Conservation (phyloP, 108 stramenopile species). For the Skeletonema menzelii region DNA sequence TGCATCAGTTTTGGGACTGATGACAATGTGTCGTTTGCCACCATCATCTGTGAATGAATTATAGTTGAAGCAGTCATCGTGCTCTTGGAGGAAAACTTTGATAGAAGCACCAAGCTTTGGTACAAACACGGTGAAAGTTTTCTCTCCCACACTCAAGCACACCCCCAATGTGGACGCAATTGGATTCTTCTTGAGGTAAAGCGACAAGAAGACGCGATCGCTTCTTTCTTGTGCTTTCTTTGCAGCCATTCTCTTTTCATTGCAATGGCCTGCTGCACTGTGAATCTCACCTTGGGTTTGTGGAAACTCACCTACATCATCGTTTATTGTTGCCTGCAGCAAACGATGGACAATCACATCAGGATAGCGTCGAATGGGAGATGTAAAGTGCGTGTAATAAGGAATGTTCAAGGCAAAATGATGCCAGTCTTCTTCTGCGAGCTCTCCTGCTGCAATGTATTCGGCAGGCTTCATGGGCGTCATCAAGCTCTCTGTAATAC, state of each 20-base stretch:
- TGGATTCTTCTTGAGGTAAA: constrained; percentile 74
- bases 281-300: constrained; percentile 55
- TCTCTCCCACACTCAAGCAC: constrained; percentile 78
- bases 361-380: constrained; percentile 94
- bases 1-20: constrained; percentile 43
- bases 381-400: constrained; percentile 98
- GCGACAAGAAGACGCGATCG: constrained; percentile 84
- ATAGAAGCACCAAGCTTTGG: constrained; percentile 70
- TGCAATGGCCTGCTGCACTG: constrained; percentile 70
- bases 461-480: constrained; percentile 90
- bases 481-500: constrained; percentile 84
- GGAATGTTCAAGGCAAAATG: constrained; percentile 97
- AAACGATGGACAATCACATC: constrained; percentile 94
- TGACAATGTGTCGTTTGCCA: constrained; percentile 44
- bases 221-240: constrained; percentile 90
- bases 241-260: constrained; percentile 86
- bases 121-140: constrained; percentile 83
- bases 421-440: constrained; percentile 63
- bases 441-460: constrained; percentile 87
- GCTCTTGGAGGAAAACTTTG: constrained; percentile 76
- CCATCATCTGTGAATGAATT: constrained; percentile 40
- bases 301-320: constrained; percentile 62
- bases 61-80: constrained; percentile 57
- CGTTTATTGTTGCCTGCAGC: constrained; percentile 88
- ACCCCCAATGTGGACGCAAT: constrained; percentile 63